Percentiles rank a stretch among this genome's conserved stretches.
phyloP scores from a whole-genome alignment of 2,329 filamentous ascomycete genomes.

The Colletotrichum spinosum region DNA sequence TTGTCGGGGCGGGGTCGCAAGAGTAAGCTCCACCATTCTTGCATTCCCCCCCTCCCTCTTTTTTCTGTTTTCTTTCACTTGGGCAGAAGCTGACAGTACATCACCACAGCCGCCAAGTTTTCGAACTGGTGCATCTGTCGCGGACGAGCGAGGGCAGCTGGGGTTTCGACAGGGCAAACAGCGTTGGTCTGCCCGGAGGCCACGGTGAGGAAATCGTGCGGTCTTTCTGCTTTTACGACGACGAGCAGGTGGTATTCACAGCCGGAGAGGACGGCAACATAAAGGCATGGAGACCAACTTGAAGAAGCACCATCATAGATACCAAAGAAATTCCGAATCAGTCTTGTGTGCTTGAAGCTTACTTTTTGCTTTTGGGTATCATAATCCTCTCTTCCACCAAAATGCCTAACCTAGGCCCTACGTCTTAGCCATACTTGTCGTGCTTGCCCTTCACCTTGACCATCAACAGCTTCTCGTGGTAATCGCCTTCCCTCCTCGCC shows the following conservation, averaged over 20 bases:
- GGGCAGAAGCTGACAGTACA: slow-evolving; percentile 2
- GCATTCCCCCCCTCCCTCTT: too few species aligned
- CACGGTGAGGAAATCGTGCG: slow-evolving; percentile 74
- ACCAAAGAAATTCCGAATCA: background rate
- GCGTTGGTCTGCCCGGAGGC: slow-evolving; percentile 70
- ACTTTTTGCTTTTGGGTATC: slow-evolving; percentile 27
- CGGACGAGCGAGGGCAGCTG: slow-evolving; percentile 60
- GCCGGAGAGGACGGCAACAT: slow-evolving; percentile 69
- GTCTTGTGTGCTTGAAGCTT: background rate
- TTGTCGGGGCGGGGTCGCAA: slow-evolving; percentile 74
- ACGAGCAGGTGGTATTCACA: slow-evolving; percentile 68
- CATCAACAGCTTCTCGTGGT: slow-evolving; percentile 87
- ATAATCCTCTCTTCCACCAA: slow-evolving; percentile 15
- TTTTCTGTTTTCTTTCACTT: background rate
- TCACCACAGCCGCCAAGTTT: slow-evolving; percentile 61
- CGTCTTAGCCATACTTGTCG: slow-evolving; percentile 75
- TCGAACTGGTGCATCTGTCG: slow-evolving; percentile 71
- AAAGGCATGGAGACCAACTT: slow-evolving; percentile 63
- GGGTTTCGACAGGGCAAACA: slow-evolving; percentile 65
- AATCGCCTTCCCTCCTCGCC: slow-evolving; percentile 87
- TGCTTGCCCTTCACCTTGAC: slow-evolving; percentile 93
- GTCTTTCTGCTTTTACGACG: slow-evolving; percentile 72
- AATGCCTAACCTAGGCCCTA: background rate
- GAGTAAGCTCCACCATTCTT: slow-evolving; percentile 60
- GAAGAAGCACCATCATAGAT: background rate